A percentile compares a stretch with the other conserved stretches of the same genome.
phyloP scores from a whole-genome alignment of 306 rosid genomes.

The Hippophae gyantsensis region DNA sequence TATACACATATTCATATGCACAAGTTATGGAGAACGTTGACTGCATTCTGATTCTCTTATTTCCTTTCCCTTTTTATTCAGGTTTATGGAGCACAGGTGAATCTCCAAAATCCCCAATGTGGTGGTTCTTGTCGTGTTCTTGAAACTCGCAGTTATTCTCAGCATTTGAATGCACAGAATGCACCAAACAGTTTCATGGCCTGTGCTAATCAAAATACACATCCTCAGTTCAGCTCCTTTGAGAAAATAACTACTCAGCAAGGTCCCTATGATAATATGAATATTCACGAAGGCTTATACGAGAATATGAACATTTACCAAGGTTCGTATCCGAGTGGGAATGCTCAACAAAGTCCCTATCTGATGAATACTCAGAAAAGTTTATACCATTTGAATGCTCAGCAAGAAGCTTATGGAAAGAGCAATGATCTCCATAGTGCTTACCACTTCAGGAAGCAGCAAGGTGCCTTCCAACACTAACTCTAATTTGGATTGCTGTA shows the following conservation, averaged over 20 bases:
- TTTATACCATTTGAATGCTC: slow-evolving; percentile 14
- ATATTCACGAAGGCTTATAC: not conserved
- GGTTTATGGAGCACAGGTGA: slow-evolving; percentile 19
- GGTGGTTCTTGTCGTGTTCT: no score
- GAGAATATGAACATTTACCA: slow-evolving; percentile 8
- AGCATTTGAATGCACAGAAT: slow-evolving; percentile 13
- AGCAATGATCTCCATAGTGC: slow-evolving; percentile 10
- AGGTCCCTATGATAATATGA: no score
- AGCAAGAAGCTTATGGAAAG: slow-evolving; percentile 18
- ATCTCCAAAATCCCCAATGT: slow-evolving; percentile 14
- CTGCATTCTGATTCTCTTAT: not conserved
- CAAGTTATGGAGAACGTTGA: no score
- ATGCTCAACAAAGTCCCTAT: slow-evolving; percentile 11
- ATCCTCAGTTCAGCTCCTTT: not conserved
- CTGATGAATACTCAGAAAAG: slow-evolving; percentile 13
- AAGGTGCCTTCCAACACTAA: slow-evolving; percentile 14
- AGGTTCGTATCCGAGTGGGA: slow-evolving; percentile 10
- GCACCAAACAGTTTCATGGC: slow-evolving; percentile 14
- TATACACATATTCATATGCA: no score
- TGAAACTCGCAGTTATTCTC: slow-evolving; percentile 5
- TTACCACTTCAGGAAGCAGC: slow-evolving; percentile 9
- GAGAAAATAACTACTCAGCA: no score
- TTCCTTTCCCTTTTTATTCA: slow-evolving; percentile 9
- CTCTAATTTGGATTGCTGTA: slow-evolving; percentile 1
- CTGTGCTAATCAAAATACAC: slow-evolving; percentile 14